phyloP scores from a whole-genome alignment of 148 eudicot genomes.

The Heliamphora exappendiculata region DNA sequence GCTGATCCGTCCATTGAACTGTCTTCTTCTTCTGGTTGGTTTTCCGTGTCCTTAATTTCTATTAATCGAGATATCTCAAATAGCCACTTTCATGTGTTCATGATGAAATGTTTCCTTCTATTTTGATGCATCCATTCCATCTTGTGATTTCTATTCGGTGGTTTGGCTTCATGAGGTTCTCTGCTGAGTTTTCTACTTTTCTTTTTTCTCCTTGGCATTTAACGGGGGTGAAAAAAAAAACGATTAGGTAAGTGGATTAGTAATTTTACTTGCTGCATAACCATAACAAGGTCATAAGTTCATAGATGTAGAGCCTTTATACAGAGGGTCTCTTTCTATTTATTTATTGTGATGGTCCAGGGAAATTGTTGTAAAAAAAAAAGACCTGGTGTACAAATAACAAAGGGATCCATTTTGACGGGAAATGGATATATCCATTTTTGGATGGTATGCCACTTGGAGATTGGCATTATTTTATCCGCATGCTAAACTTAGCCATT shows the following conservation, averaged over 20 bases:
- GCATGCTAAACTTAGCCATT: too few relatives aligned
- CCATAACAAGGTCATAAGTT: not conserved
- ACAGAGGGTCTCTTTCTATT: too few relatives aligned
- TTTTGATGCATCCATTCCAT: not conserved
- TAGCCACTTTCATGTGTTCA: slow-evolving; percentile 2
- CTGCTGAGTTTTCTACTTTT: not conserved
- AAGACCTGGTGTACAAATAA: too few relatives aligned
- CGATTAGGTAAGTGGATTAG: not conserved
- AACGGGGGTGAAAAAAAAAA: not conserved
- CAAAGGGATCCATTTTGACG: too few relatives aligned
- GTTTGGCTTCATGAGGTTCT: not conserved
- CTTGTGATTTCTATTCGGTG: not conserved
- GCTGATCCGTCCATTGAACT: slow-evolving; percentile 25
- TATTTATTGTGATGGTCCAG: too few relatives aligned
- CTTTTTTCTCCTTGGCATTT: not conserved
- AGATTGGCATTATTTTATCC: too few relatives aligned
- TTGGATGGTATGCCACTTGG: too few relatives aligned
- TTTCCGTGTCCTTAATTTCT: not conserved
- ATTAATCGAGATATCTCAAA: slow-evolving; percentile 2
- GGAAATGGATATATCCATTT: too few relatives aligned
- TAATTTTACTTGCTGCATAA: not conserved
- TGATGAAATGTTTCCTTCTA: not conserved
- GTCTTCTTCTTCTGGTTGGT: slow-evolving; percentile 6
- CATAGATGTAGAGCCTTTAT: not conserved
- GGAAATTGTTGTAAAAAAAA: too few relatives aligned